Evolutionary conservation across 768 basidiomycete species (phyloP).

Genomic region (Antrodiella citrinella): DNA sequence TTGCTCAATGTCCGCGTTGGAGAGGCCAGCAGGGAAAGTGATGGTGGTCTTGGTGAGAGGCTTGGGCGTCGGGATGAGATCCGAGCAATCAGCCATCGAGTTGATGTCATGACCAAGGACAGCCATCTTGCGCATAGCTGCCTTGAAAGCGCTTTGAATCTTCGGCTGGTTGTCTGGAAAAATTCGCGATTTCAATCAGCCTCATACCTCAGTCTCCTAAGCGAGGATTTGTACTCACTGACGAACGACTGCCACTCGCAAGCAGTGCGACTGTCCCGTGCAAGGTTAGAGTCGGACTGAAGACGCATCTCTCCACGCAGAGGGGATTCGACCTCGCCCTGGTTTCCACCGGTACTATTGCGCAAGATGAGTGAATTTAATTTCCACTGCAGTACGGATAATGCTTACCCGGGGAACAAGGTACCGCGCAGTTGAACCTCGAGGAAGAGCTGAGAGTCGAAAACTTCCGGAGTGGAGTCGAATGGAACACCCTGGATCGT

Average conservation of each 20-base stretch:
- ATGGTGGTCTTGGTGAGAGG: conserved; percentile 3
- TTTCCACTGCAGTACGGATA: too few relatives aligned
- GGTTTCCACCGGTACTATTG: conserved; percentile 26
- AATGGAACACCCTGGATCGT: conserved; percentile 18
- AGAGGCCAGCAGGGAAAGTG: conserved; percentile 18
- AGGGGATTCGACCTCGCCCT: conserved; percentile 33
- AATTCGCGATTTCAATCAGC: background rate
- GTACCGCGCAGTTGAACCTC: conserved; percentile 18
- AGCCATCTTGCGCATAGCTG: conserved; percentile 7
- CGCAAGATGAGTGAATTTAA: too few relatives aligned
- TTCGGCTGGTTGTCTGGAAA: conserved; percentile 15
- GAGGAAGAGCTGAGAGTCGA: conserved; percentile 17
- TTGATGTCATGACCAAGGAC: conserved; percentile 9
- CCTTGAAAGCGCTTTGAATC: conserved; percentile 11
- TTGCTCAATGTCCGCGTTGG: conserved; percentile 18
- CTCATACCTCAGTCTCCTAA: background rate
- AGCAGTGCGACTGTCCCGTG: conserved; percentile 32
- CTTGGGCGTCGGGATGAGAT: conserved; percentile 10
- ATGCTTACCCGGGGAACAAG: conserved; percentile 24
- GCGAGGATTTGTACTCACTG: conserved; percentile 9
- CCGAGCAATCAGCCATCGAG: conserved; percentile 11
- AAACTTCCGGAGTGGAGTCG: conserved; percentile 14
- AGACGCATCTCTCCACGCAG: conserved; percentile 35
- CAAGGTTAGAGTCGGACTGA: conserved; percentile 30
- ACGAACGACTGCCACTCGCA: conserved; percentile 40